Evolutionary conservation across 73 alveolate species (phyloP), one percentile per base, ranked within the genome.

Genomic region (Tetrahymena elliotti): DNA sequence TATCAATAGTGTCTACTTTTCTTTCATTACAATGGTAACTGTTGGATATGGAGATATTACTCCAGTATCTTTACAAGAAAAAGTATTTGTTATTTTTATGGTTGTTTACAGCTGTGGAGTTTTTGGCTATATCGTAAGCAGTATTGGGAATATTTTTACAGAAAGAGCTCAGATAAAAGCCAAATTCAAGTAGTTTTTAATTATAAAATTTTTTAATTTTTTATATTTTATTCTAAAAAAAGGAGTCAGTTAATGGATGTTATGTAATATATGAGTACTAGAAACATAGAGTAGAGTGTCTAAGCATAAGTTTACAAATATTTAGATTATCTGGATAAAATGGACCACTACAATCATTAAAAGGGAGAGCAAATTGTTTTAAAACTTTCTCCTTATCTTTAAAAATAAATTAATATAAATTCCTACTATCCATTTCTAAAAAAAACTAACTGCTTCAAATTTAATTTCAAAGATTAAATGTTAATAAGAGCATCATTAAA

Each of bases 21-120:
- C 95, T 88, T 84, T 94, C 5, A 94, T 94, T 16, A 84, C 96
- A 12, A 94, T 94, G 41, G 83, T 94, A n/a, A 94, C 96, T 31
- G 93, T 94, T 38, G 96, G 96, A 40, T 94, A 94, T 88, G 96
- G 96, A 34, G 96, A 94, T 84, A 88, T 94, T 33, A 93, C 93
- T 52, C 96, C 96, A 47, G 6, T 35, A 20, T 84, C 96, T 22
- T 84, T 84, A 24, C 33, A 53, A 84, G 96, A 94, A 18, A 94
- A 92, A 88, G 1, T 94, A 4, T 94, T 68, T 52, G 96, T 94
- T 22, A 94, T 94, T 33, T 35, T 83, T 36, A 94, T 94, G 96
- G 95, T 94, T 0, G 83, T 88, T 83, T 94, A 84, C 11, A 88
- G 93, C 38, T 94, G 96, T 34, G 96, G 96, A 11, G 83, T 84